Evolutionary conservation across 2,329 filamentous ascomycete species (phyloP), one percentile per base, ranked within the genome.

Genomic region (Fusarium sp.): DNA sequence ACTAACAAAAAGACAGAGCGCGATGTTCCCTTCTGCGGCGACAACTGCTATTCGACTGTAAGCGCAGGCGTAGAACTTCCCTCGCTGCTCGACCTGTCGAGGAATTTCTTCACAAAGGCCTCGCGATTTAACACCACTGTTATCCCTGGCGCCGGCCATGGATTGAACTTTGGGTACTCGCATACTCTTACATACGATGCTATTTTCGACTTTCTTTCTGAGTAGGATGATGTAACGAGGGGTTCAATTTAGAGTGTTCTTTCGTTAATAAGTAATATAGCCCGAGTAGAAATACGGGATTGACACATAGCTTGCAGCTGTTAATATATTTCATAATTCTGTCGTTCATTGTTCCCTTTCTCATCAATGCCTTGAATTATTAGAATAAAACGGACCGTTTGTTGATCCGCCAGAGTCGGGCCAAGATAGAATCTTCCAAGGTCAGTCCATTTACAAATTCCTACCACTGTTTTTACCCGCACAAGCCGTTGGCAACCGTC

Each of bases 21-120:
- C 14, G 84, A 88, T 47, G 58, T 84, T 12, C 83, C 85, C 7
- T 90, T 87, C 75, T 91, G 89, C 60, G 88, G 88, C 5, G 86
- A 87, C 24, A 83, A 90, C 74, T 90, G 88, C 77, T 71, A 79
- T 4, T 78, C 76, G 20, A 85, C 82, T 0, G 78, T 77, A 15
- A 67, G 75, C 39, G 74, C 80, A 2, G 69, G 76, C 8, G 67
- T 77, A 52, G 68, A 75, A 1, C 81, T 78, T 26, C 80, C 71
- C 7, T 69, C 78, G 26, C 65, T 87, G 42, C 82, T 84, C 2
- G 82, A 79, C 12, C 73, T 74, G 21, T 83, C 82, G 0, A 73
- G 68, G 49, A 49, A 64, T 42, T 76, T 76, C 28, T 86, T 87
- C 68, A 77, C 79, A 3, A 77, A 83, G 15, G 79, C 84, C 1